These are phyloP conservation scores for Diaporthe destruens DNA, from an alignment of 2,329 filamentous ascomycete species.

Conservation along the genomic window DNA sequence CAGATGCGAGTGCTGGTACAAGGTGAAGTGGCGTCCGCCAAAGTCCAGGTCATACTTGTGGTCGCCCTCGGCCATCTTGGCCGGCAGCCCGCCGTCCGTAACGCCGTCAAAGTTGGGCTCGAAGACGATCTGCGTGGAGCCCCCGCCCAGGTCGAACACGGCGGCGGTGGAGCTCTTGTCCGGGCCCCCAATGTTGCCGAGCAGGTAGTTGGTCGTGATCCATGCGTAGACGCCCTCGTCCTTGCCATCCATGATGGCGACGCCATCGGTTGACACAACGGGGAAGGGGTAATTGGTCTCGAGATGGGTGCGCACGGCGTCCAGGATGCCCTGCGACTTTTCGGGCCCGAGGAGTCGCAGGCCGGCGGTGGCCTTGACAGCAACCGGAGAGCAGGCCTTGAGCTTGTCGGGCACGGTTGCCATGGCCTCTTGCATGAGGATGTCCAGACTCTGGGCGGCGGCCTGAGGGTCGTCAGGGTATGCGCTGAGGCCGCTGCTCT, in stretches of 20 bases:
- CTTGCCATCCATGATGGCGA: constrained; percentile 97
- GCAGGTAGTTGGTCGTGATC: constrained; percentile 98
- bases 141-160: constrained; percentile 95
- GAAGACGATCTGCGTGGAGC: constrained; percentile 98
- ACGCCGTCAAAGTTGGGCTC: constrained; percentile 89
- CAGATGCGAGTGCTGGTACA: constrained; percentile 98
- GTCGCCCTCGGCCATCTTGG: constrained; percentile 87
- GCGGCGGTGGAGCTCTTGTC: constrained; percentile 93
- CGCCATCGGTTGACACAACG: constrained; percentile 87
- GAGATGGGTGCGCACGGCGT: constrained; percentile 84
- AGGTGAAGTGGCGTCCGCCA: constrained; percentile 87
- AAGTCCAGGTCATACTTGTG: constrained; percentile 96
- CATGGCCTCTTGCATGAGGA: constrained; percentile 88
- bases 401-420: constrained; percentile 86
- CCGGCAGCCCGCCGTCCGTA: constrained; percentile 82
- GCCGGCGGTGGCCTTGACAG: constrained; percentile 98
- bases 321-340: constrained; percentile 85
- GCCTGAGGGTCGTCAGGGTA: constrained; percentile 88
- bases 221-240: constrained; percentile 98
- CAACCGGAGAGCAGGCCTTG: constrained; percentile 91
- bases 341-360: constrained; percentile 87
- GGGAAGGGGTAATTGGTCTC: constrained; percentile 96
- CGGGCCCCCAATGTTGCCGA: constrained; percentile 95
- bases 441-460: constrained; percentile 90
- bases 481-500: constrained; percentile 78